Percentiles rank a stretch among this genome's conserved stretches.
These are phyloP conservation scores for Fusarium neocosmosporiellum DNA, from an alignment of 2,329 filamentous ascomycete genomes.

Conservation along the genomic window DNA sequence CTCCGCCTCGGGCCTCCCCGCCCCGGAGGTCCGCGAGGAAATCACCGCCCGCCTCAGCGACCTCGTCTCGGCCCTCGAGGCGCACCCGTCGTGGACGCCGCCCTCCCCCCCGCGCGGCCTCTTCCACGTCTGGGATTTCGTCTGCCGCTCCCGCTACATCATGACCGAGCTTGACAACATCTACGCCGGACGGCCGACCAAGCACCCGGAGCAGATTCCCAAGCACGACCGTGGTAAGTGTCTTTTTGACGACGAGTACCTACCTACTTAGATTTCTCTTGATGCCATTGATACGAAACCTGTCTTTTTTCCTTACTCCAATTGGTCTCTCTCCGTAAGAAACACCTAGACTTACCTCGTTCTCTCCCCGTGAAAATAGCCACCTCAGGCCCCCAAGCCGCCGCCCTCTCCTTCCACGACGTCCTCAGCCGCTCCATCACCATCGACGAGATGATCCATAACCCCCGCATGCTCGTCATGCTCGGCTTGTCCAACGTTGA, in stretches of 20 bases:
- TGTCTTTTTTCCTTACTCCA: neutral
- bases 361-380: constrained; percentile 17
- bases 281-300: neutral
- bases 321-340: neutral
- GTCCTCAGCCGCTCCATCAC: constrained; percentile 46
- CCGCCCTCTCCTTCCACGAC: constrained; percentile 44
- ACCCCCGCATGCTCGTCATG: constrained; percentile 45
- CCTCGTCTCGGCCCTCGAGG: constrained; percentile 45
- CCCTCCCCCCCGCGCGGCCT: constrained; percentile 46
- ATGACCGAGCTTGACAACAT: constrained; percentile 55
- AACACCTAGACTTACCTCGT: neutral
- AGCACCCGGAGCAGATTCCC: constrained; percentile 51
- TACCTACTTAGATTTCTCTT: neutral
- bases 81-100: constrained; percentile 45
- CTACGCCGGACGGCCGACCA: constrained; percentile 45
- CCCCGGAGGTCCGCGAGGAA: constrained; percentile 37
- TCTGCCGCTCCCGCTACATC: constrained; percentile 54
- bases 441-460: constrained; percentile 47
- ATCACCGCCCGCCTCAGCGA: constrained; percentile 42
- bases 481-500: constrained; percentile 48
- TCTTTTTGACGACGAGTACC: neutral
- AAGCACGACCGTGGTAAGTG: constrained; percentile 43
- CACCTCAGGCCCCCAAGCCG: constrained; percentile 34
- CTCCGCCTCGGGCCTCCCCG: constrained; percentile 33
- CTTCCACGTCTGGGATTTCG: constrained; percentile 56